Conservation (phyloP, 805 yeast species). For the Saturnispora hagleri region DNA sequence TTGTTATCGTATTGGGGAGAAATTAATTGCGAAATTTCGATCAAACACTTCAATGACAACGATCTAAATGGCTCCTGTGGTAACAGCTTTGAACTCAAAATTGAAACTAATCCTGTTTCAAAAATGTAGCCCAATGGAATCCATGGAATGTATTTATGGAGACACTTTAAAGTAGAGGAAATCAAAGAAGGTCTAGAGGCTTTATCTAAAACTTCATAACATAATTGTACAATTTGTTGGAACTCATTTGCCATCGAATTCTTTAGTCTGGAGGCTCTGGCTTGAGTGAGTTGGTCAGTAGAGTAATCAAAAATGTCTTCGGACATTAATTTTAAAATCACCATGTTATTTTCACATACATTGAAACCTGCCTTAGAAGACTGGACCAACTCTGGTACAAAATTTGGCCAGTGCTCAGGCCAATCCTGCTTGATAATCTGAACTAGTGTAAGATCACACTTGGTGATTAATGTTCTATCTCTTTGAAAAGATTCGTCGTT, state of each 20-base stretch:
- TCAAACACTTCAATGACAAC: slow-evolving; percentile 80
- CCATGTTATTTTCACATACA: slow-evolving; percentile 97
- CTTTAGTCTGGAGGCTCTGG: slow-evolving; percentile 78
- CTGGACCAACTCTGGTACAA: slow-evolving; percentile 84
- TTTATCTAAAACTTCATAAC: slow-evolving; percentile 88
- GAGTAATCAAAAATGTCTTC: slow-evolving; percentile 96
- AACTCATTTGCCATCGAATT: slow-evolving; percentile 82
- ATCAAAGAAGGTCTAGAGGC: slow-evolving; percentile 79
- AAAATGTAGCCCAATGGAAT: slow-evolving; percentile 85
- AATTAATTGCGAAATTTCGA: slow-evolving; percentile 72
- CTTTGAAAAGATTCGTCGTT: slow-evolving; percentile 61
- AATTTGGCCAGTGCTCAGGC: slow-evolving; percentile 98
- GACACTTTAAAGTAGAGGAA: slow-evolving; percentile 72
- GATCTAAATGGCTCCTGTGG: slow-evolving; percentile 74
- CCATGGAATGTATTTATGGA: slow-evolving; percentile 87
- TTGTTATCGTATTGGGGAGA: slow-evolving; percentile 47
- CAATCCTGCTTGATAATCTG: slow-evolving; percentile 95
- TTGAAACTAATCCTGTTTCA: slow-evolving; percentile 70
- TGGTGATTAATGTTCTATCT: slow-evolving; percentile 79
- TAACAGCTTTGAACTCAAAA: slow-evolving; percentile 69
- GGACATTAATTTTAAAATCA: slow-evolving; percentile 73
- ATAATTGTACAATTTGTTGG: slow-evolving; percentile 84
- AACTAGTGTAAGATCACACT: slow-evolving; percentile 88
- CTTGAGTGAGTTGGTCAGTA: slow-evolving; percentile 95
- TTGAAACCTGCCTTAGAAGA: slow-evolving; percentile 79